Conservation (phyloP, 352 stramenopile species). For the Phytophthora citricola region DNA sequence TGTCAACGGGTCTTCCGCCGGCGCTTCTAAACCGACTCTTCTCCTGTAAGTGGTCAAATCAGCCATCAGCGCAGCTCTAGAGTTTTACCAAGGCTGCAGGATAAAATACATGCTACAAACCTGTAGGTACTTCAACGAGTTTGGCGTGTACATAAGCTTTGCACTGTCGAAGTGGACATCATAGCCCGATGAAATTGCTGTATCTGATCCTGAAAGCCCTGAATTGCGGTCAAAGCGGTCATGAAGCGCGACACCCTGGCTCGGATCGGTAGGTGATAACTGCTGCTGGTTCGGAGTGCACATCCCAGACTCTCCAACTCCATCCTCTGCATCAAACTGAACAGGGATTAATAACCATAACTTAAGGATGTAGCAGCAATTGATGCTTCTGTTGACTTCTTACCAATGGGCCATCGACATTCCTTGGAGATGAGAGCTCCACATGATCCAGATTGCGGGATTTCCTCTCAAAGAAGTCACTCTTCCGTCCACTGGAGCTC, state of each 20-base stretch:
- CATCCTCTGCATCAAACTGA: constrained; percentile 20
- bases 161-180: constrained; percentile 71
- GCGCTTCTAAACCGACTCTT: constrained; percentile 29
- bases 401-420: constrained; percentile 29
- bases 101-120: constrained; percentile 25
- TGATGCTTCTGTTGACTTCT: background rate
- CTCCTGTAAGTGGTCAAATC: constrained; percentile 20
- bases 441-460: constrained; percentile 79
- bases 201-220: constrained; percentile 49
- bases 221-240: constrained; percentile 34
- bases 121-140: constrained; percentile 77
- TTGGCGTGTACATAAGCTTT: constrained; percentile 64
- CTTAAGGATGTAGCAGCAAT: background rate
- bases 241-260: constrained; percentile 23
- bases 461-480: constrained; percentile 76
- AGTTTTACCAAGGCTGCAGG: background rate
- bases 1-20: background rate
- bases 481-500: constrained; percentile 49
- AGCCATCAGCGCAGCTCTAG: constrained; percentile 8
- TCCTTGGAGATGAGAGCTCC: constrained; percentile 62
- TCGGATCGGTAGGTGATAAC: constrained; percentile 21
- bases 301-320: constrained; percentile 3
- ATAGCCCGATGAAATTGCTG: constrained; percentile 68
- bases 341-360: constrained; percentile 1
- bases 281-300: constrained; percentile 21